These are phyloP conservation scores for Dryadomyces quercus-mongolicae DNA, from an alignment of 2,329 filamentous ascomycete species.

Conservation along the genomic window DNA sequence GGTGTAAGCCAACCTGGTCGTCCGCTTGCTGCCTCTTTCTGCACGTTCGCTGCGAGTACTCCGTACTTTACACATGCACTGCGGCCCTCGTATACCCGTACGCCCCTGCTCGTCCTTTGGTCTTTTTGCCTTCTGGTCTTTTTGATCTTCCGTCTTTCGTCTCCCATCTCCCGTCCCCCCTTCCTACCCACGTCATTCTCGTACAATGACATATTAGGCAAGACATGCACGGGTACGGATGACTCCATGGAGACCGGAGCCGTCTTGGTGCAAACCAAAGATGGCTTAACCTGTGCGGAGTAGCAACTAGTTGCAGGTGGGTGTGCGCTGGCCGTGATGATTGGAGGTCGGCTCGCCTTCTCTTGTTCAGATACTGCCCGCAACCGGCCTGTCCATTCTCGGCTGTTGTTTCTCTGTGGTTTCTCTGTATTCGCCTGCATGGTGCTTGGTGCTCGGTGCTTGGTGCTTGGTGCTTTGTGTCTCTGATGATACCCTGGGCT, in stretches of 20 bases:
- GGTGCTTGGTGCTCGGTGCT: no score
- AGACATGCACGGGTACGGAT: neutral
- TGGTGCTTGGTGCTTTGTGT: neutral
- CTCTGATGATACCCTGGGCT: no score
- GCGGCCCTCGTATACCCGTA: no score
- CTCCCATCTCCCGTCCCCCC: neutral
- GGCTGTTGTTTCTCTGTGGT: neutral
- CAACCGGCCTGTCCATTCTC: neutral
- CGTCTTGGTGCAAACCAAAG: neutral
- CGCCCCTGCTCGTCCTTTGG: no score
- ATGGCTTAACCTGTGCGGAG: no score
- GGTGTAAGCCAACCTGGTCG: neutral
- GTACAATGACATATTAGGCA: neutral
- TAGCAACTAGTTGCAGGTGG: neutral
- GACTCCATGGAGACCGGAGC: neutral
- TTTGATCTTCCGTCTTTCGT: neutral
- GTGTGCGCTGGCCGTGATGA: neutral
- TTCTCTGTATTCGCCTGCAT: no score
- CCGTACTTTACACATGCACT: no score
- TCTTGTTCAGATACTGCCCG: neutral
- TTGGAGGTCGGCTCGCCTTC: neutral
- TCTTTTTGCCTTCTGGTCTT: no score
- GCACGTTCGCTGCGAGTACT: neutral
- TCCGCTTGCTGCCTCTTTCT: no score
- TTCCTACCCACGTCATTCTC: neutral